Percentiles rank a stretch among this genome's conserved stretches.
Evolutionary conservation across 768 basidiomycete genomes (phyloP).

Genomic region (Rhodotorula taiwanensis): DNA sequence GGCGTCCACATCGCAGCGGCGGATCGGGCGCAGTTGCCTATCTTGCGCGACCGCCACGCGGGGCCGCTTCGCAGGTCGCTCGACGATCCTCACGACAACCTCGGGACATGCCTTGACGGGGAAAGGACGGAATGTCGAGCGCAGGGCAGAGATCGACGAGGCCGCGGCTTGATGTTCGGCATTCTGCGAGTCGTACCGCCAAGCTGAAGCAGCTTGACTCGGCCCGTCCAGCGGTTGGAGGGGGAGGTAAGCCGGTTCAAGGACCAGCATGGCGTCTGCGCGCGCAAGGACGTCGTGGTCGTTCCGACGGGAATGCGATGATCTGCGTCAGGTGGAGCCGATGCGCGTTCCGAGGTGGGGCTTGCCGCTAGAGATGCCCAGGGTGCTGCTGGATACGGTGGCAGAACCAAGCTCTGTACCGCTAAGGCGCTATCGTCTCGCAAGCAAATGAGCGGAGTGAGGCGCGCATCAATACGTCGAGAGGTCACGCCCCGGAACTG

Average conservation of each 20-base stretch:
- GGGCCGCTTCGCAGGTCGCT: not conserved
- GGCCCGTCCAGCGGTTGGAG: not conserved
- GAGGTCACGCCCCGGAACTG: no score
- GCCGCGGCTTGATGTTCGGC: not conserved
- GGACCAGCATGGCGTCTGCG: slow-evolving; percentile 10
- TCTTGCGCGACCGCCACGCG: not conserved
- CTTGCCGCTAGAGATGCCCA: no score
- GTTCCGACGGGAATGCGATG: no score
- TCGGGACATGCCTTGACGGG: not conserved
- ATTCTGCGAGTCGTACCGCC: not conserved
- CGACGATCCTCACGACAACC: no score
- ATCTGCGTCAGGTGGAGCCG: no score
- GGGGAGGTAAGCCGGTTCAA: slow-evolving; percentile 8
- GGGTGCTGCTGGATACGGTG: no score
- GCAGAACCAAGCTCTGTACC: no score
- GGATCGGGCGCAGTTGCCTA: not conserved
- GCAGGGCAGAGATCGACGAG: slow-evolving; percentile 8
- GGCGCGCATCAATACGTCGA: no score
- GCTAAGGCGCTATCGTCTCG: no score
- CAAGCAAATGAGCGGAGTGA: no score
- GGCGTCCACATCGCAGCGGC: slow-evolving; percentile 1
- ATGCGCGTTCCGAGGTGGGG: no score
- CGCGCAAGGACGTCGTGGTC: no score
- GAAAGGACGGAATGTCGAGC: slow-evolving; percentile 4
- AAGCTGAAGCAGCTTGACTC: not conserved